A percentile compares a stretch with the other conserved stretches of the same genome.
phyloP scores from a whole-genome alignment of 2,329 filamentous ascomycete species.

The Grosmannia penicillata region DNA sequence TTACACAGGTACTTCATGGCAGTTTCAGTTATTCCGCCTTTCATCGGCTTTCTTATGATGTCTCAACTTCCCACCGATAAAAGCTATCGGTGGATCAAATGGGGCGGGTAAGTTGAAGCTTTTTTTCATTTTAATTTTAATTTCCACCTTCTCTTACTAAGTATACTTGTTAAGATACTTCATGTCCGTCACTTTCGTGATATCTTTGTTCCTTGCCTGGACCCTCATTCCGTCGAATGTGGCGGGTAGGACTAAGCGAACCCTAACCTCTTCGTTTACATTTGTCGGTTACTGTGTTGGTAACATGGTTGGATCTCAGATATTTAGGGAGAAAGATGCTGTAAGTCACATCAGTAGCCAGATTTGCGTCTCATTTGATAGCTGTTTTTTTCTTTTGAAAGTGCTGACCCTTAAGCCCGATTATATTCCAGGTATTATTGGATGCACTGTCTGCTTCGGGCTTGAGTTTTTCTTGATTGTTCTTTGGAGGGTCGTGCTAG shows the following conservation, averaged over 20 bases:
- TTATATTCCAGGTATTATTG: slow-evolving; percentile 26
- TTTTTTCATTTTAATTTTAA: background rate
- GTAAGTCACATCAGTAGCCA: slow-evolving; percentile 10
- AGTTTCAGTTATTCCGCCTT: slow-evolving; percentile 18
- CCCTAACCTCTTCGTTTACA: slow-evolving; percentile 27
- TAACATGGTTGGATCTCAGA: slow-evolving; percentile 31
- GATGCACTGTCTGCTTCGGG: slow-evolving; percentile 23
- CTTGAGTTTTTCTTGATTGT: slow-evolving; percentile 22
- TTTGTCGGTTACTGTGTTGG: slow-evolving; percentile 32
- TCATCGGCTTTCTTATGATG: slow-evolving; percentile 21
- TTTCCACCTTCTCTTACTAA: no score
- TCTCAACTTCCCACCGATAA: slow-evolving; percentile 19
- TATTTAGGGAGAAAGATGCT: slow-evolving; percentile 26
- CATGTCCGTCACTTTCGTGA: slow-evolving; percentile 19
- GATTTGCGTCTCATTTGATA: background rate
- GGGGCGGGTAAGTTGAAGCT: slow-evolving; percentile 15
- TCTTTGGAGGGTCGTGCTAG: slow-evolving; percentile 23
- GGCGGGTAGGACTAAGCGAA: slow-evolving; percentile 30
- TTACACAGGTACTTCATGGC: slow-evolving; percentile 19
- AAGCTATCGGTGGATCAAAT: slow-evolving; percentile 21
- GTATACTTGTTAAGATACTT: slow-evolving; percentile 13
- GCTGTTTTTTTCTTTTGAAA: background rate
- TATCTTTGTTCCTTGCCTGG: slow-evolving; percentile 20
- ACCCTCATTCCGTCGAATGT: slow-evolving; percentile 27
- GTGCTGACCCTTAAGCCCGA: slow-evolving; percentile 16